phyloP scores from a whole-genome alignment of 2,329 filamentous ascomycete species.

The Fusarium denticulatum region DNA sequence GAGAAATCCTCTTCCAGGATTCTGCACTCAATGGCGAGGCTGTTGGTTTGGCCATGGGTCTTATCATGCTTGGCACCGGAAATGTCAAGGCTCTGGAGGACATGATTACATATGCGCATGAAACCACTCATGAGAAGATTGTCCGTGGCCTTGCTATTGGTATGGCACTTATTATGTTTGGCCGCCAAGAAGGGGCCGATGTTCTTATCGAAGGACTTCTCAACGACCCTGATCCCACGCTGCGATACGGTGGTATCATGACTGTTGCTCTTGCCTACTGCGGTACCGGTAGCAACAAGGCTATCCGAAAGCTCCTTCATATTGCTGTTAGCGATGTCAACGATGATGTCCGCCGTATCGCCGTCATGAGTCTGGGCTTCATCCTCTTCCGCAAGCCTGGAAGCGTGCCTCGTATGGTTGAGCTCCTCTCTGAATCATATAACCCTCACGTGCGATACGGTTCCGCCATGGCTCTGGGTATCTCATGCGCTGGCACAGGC shows the following conservation, averaged over 20 bases:
- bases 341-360: slow-evolving; percentile 94
- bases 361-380: slow-evolving; percentile 97
- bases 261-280: slow-evolving; percentile 98
- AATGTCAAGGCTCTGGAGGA: slow-evolving; percentile 93
- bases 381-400: slow-evolving; percentile 98
- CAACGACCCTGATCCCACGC: slow-evolving; percentile 90
- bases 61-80: slow-evolving; percentile 98
- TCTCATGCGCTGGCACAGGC: slow-evolving; percentile 96
- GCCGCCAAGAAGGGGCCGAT: slow-evolving; percentile 92
- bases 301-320: slow-evolving; percentile 93
- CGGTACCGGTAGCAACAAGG: slow-evolving; percentile 97
- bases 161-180: slow-evolving; percentile 99
- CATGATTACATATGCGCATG: slow-evolving; percentile 97
- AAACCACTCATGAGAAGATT: slow-evolving; percentile 99
- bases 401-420: slow-evolving; percentile 98
- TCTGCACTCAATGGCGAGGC: slow-evolving; percentile 97
- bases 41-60: slow-evolving; percentile 93
- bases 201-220: slow-evolving; percentile 93
- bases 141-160: slow-evolving; percentile 94
- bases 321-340: slow-evolving; percentile 98
- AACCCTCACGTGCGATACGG: slow-evolving; percentile 98
- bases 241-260: slow-evolving; percentile 97
- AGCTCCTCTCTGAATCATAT: slow-evolving; percentile 97
- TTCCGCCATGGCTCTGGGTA: slow-evolving; percentile 97
- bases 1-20: slow-evolving; percentile 88